These are phyloP conservation scores for Yarrowia sp. DNA, from an alignment of 805 yeast genomes.

Conservation along the genomic window DNA sequence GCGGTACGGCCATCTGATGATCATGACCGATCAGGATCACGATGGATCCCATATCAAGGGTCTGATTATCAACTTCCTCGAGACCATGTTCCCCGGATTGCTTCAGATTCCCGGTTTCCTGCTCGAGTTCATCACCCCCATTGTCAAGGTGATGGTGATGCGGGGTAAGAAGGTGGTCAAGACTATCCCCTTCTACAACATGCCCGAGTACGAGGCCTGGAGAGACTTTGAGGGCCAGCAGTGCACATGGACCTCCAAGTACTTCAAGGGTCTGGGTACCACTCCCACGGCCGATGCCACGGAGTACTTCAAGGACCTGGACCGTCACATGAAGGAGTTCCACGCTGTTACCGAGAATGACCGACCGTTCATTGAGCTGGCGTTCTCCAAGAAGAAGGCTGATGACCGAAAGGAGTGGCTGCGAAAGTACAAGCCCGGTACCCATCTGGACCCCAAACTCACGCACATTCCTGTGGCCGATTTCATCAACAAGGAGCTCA, in stretches of 20 bases:
- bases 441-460: conserved; percentile 77
- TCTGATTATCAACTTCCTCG: conserved; percentile 85
- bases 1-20: conserved; percentile 95
- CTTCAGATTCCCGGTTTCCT: conserved; percentile 86
- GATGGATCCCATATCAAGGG: conserved; percentile 99
- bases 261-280: conserved; percentile 98
- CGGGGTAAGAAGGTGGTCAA: conserved; percentile 44
- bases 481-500: conserved; percentile 91
- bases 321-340: conserved; percentile 79
- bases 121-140: conserved; percentile 93
- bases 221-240: conserved; percentile 73
- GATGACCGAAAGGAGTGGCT: conserved; percentile 98
- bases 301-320: conserved; percentile 82
- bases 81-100: conserved; percentile 90
- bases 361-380: conserved; percentile 74
- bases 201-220: conserved; percentile 97
- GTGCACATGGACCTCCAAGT: conserved; percentile 86
- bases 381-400: conserved; percentile 91
- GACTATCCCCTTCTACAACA: conserved; percentile 74
- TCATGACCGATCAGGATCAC: conserved; percentile 99
- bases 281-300: conserved; percentile 78
- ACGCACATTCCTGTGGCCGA: conserved; percentile 82
- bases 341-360: conserved; percentile 75
- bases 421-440: conserved; percentile 85
- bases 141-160: conserved; percentile 80